Percentiles rank a stretch among this genome's conserved stretches.
phyloP scores from a whole-genome alignment of 306 rosid species.

The Sophora flavescens region DNA sequence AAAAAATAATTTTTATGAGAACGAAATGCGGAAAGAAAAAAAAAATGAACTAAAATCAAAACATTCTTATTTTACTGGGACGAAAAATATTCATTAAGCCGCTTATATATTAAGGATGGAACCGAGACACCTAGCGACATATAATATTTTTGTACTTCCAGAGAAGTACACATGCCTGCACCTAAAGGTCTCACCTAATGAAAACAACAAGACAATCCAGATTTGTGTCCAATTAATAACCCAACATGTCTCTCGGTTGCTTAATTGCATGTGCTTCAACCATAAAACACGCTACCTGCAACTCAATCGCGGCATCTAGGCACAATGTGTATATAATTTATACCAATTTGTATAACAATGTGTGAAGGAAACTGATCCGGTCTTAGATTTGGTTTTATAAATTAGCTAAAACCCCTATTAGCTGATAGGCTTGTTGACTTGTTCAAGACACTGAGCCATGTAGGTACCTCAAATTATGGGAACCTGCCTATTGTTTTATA shows the following conservation, averaged over 20 bases:
- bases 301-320: conserved; percentile 53
- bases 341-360: conserved; percentile 34
- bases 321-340: conserved; percentile 43
- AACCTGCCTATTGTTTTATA: conserved; percentile 46
- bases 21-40: too few species aligned
- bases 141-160: conserved; percentile 34
- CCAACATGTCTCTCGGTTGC: not conserved
- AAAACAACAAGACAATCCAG: conserved; percentile 44
- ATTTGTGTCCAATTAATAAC: conserved; percentile 33
- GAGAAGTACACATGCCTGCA: conserved; percentile 35
- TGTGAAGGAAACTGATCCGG: conserved; percentile 38
- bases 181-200: conserved; percentile 43
- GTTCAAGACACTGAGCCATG: conserved; percentile 41
- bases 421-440: conserved; percentile 48
- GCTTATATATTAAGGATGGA: not conserved
- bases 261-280: conserved; percentile 67
- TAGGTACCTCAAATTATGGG: conserved; percentile 56
- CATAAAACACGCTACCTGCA: conserved; percentile 65
- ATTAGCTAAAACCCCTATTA: conserved; percentile 30
- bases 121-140: not conserved
- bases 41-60: too few species aligned
- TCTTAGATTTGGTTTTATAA: conserved; percentile 41
- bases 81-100: too few species aligned
- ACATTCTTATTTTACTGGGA: too few species aligned
- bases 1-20: too few species aligned